phyloP scores from a whole-genome alignment of 2,329 filamentous ascomycete genomes.

The Phialophora macrospora region DNA sequence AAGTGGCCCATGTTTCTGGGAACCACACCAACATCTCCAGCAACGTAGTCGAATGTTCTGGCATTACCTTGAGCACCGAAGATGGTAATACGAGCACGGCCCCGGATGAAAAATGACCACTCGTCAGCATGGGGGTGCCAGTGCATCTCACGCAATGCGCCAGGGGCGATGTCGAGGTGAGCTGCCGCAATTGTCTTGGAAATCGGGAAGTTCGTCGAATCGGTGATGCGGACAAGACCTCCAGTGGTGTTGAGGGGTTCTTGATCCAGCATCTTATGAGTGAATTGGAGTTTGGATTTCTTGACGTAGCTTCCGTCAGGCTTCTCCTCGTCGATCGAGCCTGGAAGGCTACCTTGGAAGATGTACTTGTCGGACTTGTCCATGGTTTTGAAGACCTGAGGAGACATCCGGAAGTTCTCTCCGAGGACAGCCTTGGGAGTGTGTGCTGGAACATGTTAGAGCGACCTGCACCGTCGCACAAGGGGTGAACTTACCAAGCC shows the following conservation, averaged over 20 bases:
- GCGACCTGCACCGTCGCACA: background rate
- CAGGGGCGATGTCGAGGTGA: constrained; percentile 71
- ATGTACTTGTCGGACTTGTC: constrained; percentile 74
- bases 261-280: constrained; percentile 73
- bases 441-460: constrained; percentile 55
- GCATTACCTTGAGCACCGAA: constrained; percentile 72
- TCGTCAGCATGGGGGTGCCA: constrained; percentile 82
- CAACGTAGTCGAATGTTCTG: constrained; percentile 74
- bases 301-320: constrained; percentile 63
- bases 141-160: constrained; percentile 77
- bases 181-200: constrained; percentile 75
- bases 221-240: constrained; percentile 73
- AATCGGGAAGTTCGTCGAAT: constrained; percentile 76
- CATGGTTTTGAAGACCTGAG: constrained; percentile 71
- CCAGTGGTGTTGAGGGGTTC: constrained; percentile 69
- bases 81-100: constrained; percentile 73
- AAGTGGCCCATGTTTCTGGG: constrained; percentile 79
- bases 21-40: constrained; percentile 78
- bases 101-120: constrained; percentile 78
- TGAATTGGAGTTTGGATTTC: constrained; percentile 70
- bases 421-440: constrained; percentile 73
- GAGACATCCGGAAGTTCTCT: constrained; percentile 75
- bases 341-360: constrained; percentile 71
- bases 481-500: constrained; percentile 55
- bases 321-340: constrained; percentile 69